These are phyloP conservation scores for barrel medic (Medicago truncatula) DNA, from an alignment of 306 rosid species.

Conservation along the genomic window MtrunA17r5.0-ANR NC_053049.1:17219001-17219500, in stretches of 20 bases:
- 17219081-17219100: constrained; percentile 97
- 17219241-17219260: constrained; percentile 13
- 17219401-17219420: constrained; percentile 72
- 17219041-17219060: constrained; percentile 93
- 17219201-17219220: constrained; percentile 61
- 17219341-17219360: constrained; percentile 82
- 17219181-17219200: constrained; percentile 89
- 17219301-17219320: constrained; percentile 86
- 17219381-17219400: constrained; percentile 88
- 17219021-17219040: constrained; percentile 98
- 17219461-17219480: constrained; percentile 76
- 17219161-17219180: constrained; percentile 95
- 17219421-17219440: constrained; percentile 74
- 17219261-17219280: background rate
- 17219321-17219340: constrained; percentile 77
- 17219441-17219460: constrained; percentile 73
- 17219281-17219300: constrained; percentile 75
- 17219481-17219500: constrained; percentile 96
- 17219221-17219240: constrained; percentile 6
- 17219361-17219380: constrained; percentile 93
- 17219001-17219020: constrained; percentile 96
- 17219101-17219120: constrained; percentile 99
- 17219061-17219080: constrained; percentile 83
- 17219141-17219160: constrained; percentile 95
- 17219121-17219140: constrained; percentile 99